Evolutionary conservation across 768 basidiomycete genomes (phyloP), one percentile per base, ranked within the genome.

Genomic region (Kwoniella dejecticola): DNA sequence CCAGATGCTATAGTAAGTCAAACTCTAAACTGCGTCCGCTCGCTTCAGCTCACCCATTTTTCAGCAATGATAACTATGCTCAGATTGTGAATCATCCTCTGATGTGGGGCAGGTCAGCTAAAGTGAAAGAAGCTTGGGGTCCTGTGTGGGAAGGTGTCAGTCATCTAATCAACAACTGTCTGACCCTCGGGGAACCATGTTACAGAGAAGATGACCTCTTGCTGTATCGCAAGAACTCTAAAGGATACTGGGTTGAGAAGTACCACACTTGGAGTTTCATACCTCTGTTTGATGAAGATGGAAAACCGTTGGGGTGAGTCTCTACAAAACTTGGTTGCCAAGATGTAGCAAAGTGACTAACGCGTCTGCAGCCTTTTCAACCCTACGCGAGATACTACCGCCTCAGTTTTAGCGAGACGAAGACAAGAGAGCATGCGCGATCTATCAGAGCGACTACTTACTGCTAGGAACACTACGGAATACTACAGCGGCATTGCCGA

Each of bases 231-330:
- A 50, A 59, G 29, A 62, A 58, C 4, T 58, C 58, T 8, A 24
- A 29, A 19, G 66, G 66, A 15, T 55, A 63, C 23, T 63, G 27
- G 31, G 55, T 67, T 8, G 66, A 67, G 33, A 63, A 60, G 17
- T 67, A 67, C 42, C 66, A 67, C 40, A 67, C 66, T 21, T 67
- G 66, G 66, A 67, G 66, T 24, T 67, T 67, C 26, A 53, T 67
- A 3, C 66, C 66, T 7, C 30, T 62, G 13, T 57, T 56, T 26
- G 54, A 62, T 33, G 38, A 47, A 7, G 40, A 62, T 6, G 36
- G 54, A 2, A 49, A 48, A 29, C 61, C 61, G 6, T 30, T 62
- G 24, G 60, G 60, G 50, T 54, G 58, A 52, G 58, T 52, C 19
- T 46, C 33, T 24, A n/a, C 40, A 29, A 33, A 8, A 5, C 19